Conservation (phyloP, 106 monocot species). For the Vanilla planifolia region DNA sequence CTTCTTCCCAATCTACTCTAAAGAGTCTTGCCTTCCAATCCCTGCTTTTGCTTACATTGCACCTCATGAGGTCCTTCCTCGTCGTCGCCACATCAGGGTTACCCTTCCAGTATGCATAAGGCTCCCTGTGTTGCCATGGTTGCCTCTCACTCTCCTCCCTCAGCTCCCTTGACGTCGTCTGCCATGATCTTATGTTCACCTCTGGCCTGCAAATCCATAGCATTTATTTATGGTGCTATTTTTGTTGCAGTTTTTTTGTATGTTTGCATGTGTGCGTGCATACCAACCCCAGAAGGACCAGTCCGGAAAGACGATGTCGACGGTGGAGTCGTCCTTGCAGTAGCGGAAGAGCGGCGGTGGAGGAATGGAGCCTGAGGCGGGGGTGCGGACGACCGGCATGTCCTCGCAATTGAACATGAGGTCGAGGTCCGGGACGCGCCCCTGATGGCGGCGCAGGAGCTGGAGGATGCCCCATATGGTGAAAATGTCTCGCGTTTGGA, state of each 20-base stretch:
- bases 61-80: conserved; percentile 39
- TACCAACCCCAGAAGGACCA: conserved; percentile 97
- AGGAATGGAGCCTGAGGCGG: conserved; percentile 1
- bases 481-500: conserved; percentile 50
- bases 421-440: conserved; percentile 65
- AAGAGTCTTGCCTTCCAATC: conserved; percentile 70
- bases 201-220: conserved; percentile 76
- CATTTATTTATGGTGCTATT: too few species aligned
- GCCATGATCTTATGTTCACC: conserved; percentile 84
- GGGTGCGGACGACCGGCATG: conserved; percentile 32
- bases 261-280: too few species aligned
- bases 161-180: conserved; percentile 27
- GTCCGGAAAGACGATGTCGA: conserved; percentile 80
- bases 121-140: conserved; percentile 57
- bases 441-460: conserved; percentile 65
- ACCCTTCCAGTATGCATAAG: conserved; percentile 79
- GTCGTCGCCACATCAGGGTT: conserved; percentile 42
- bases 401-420: conserved; percentile 78
- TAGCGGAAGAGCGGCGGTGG: conserved; percentile 57
- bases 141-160: conserved; percentile 36
- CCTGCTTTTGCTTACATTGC: conserved; percentile 32
- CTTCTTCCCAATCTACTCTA: conserved; percentile 52
- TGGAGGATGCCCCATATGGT: conserved; percentile 69
- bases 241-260: too few species aligned
- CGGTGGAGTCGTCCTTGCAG: conserved; percentile 36